Percentiles rank a stretch among this genome's conserved stretches.
Conservation (phyloP, 2,329 filamentous ascomycete genomes). For the Tolypocladium ophioglossoides region DNA sequence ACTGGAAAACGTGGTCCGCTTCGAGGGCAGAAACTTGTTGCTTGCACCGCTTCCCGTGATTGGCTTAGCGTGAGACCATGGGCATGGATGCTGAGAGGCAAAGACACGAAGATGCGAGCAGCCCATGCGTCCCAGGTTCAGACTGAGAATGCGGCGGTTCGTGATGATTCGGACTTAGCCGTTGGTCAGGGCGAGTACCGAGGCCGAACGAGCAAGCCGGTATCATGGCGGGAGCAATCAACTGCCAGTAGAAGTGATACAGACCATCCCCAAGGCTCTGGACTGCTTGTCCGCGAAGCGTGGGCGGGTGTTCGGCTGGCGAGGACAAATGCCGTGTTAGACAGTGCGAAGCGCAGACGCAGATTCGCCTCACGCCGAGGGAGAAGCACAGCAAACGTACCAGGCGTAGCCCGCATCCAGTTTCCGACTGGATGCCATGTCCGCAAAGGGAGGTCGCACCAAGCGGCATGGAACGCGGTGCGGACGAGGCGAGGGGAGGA, state of each 20-base stretch:
- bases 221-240: background rate
- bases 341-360: background rate
- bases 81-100: background rate
- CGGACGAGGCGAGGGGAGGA: background rate
- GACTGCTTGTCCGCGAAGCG: background rate
- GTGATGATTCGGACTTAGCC: background rate
- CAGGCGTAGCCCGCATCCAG: background rate
- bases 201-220: background rate
- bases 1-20: constrained; percentile 1
- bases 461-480: background rate
- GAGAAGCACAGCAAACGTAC: background rate
- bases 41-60: background rate
- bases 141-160: background rate
- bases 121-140: background rate
- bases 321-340: background rate
- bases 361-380: background rate
- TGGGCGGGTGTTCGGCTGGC: background rate
- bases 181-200: background rate
- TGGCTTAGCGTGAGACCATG: background rate
- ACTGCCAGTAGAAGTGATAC: background rate
- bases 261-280: background rate
- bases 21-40: background rate
- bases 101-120: background rate
- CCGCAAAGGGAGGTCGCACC: background rate
- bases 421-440: no score